These are phyloP conservation scores for Aspergillus brasiliensis DNA, from an alignment of 2,329 filamentous ascomycete species.

Conservation along the genomic window DNA sequence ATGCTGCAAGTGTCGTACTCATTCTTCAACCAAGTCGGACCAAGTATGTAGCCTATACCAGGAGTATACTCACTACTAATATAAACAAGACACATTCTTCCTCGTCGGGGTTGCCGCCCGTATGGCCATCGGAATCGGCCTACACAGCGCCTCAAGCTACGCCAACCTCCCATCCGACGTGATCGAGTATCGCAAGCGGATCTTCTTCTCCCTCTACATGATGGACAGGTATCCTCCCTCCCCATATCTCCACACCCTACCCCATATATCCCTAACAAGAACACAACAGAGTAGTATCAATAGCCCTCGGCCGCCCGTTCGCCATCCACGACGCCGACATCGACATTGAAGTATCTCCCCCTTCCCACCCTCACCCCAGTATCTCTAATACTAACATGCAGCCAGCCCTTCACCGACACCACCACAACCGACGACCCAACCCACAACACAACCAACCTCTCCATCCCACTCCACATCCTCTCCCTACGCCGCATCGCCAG, in stretches of 20 bases:
- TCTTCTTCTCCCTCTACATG: constrained; percentile 54
- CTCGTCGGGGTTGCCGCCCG: constrained; percentile 49
- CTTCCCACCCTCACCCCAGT: not conserved
- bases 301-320: constrained; percentile 49
- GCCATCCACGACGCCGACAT: constrained; percentile 52
- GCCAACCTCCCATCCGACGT: constrained; percentile 34
- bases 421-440: constrained; percentile 33
- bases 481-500: constrained; percentile 46
- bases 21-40: constrained; percentile 52
- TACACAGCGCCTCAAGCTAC: constrained; percentile 44
- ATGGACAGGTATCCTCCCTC: constrained; percentile 44
- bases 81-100: constrained; percentile 48
- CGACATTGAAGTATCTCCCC: constrained; percentile 37
- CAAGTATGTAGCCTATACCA: constrained; percentile 36
- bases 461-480: constrained; percentile 48
- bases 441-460: constrained; percentile 41
- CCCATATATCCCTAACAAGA: not conserved
- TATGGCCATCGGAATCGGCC: constrained; percentile 48
- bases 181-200: constrained; percentile 43
- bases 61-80: not conserved
- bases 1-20: constrained; percentile 53
- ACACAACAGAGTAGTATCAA: constrained; percentile 45
- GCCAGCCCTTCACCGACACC: constrained; percentile 40
- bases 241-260: not conserved
- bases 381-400: not conserved